Conservation (phyloP, 495 filamentous ascomycete genomes). For the Neurospora pannonica region DNA sequence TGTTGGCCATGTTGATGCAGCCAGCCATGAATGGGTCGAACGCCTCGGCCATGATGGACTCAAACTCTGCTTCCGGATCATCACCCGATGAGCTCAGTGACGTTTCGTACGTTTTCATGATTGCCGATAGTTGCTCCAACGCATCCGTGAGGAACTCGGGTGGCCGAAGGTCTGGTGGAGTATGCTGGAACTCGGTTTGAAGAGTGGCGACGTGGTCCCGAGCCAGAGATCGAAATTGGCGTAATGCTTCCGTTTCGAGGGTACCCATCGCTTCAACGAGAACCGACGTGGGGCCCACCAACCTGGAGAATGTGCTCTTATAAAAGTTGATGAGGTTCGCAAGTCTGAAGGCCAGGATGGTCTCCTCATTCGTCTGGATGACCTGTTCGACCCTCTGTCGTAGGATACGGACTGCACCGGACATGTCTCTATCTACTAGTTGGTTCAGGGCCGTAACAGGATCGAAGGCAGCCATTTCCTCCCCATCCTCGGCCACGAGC, state of each 20-base stretch:
- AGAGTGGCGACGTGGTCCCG: constrained; percentile 66
- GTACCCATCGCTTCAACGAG: constrained; percentile 57
- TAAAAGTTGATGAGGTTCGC: constrained; percentile 87
- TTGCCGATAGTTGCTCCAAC: constrained; percentile 59
- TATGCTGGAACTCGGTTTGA: constrained; percentile 57
- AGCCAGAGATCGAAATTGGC: constrained; percentile 72
- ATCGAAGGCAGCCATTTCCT: constrained; percentile 56
- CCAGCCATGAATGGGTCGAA: constrained; percentile 77
- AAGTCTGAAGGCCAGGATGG: constrained; percentile 79
- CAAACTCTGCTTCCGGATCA: constrained; percentile 54
- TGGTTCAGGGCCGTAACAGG: constrained; percentile 76
- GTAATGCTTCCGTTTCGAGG: constrained; percentile 68
- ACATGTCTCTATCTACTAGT: constrained; percentile 77
- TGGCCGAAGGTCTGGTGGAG: constrained; percentile 59
- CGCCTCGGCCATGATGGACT: constrained; percentile 68
- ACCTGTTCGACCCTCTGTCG: constrained; percentile 83
- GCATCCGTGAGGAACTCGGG: constrained; percentile 80
- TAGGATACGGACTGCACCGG: constrained; percentile 65
- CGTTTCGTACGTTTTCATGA: constrained; percentile 76
- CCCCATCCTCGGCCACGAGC: constrained; percentile 45
- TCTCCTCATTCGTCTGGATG: constrained; percentile 84
- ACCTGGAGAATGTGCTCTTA: constrained; percentile 66
- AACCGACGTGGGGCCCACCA: constrained; percentile 60
- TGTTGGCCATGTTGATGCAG: constrained; percentile 58
- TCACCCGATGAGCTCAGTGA: constrained; percentile 52